These are phyloP conservation scores for Venturiaceae sp. DNA, from an alignment of 2,329 filamentous ascomycete genomes.

Conservation along the genomic window DNA sequence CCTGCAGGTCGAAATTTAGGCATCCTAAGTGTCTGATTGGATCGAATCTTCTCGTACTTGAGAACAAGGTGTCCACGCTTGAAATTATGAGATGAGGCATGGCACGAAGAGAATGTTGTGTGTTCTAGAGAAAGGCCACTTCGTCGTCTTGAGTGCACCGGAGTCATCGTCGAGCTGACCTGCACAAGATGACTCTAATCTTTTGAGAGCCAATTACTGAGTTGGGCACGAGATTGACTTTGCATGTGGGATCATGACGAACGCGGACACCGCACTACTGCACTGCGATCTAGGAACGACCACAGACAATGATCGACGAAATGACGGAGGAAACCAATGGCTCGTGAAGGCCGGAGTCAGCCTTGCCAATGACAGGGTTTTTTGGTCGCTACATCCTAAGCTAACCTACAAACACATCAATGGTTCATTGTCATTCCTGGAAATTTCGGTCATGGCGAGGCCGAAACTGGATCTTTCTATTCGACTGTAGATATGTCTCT, in stretches of 20 bases:
- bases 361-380: neutral
- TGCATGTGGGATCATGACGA: neutral
- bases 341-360: neutral
- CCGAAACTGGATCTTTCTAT: neutral
- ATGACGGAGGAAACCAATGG: neutral
- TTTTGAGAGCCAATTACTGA: neutral
- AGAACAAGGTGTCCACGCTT: neutral
- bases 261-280: neutral
- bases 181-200: neutral
- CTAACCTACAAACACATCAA: neutral
- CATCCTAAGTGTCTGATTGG: neutral
- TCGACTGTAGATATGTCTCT: neutral
- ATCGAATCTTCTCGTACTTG: neutral
- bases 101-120: neutral
- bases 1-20: neutral
- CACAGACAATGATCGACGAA: neutral
- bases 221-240: neutral
- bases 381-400: neutral
- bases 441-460: conserved; percentile 1
- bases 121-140: neutral
- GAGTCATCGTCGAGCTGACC: neutral
- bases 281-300: neutral
- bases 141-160: neutral
- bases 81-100: neutral
- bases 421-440: too few species aligned